Evolutionary conservation across 352 stramenopile genomes (phyloP).

Genomic region (Pythium phragmitis): DNA sequence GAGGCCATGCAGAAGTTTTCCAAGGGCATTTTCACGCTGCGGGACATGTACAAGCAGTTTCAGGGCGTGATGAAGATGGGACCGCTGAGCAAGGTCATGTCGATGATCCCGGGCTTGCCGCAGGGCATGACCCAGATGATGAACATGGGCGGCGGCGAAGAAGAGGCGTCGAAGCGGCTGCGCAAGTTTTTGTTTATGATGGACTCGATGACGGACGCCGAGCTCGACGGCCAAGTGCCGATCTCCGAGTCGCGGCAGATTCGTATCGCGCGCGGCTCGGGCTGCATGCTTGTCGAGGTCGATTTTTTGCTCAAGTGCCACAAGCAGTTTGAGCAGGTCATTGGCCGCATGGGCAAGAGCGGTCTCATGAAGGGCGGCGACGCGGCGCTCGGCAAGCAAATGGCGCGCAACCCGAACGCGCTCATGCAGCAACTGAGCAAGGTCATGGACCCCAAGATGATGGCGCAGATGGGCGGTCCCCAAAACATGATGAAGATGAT

Average conservation of each 20-base stretch:
- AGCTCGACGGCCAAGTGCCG: conserved; percentile 92
- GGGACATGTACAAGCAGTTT: conserved; percentile 99
- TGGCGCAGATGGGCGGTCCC: conserved; percentile 78
- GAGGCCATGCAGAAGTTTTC: conserved; percentile 96
- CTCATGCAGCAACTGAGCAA: conserved; percentile 97
- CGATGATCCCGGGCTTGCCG: conserved; percentile 97
- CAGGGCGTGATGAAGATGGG: conserved; percentile 98
- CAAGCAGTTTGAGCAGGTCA: conserved; percentile 95
- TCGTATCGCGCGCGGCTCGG: conserved; percentile 92
- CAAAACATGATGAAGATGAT: conserved; percentile 93
- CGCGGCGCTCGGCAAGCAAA: conserved; percentile 89
- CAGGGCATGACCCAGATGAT: conserved; percentile 89
- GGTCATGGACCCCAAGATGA: conserved; percentile 93
- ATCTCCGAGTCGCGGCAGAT: conserved; percentile 67
- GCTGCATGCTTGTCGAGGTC: conserved; percentile 84
- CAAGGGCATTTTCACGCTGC: conserved; percentile 96
- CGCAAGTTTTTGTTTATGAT: conserved; percentile 99
- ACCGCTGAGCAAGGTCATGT: conserved; percentile 97
- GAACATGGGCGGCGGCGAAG: conserved; percentile 90
- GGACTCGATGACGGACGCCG: conserved; percentile 97
- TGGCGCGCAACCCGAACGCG: conserved; percentile 95
- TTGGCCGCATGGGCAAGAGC: conserved; percentile 97
- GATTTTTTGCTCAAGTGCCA: conserved; percentile 95
- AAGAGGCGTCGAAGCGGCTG: conserved; percentile 91
- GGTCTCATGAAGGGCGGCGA: conserved; percentile 91